Evolutionary conservation across 169 alveolate species (phyloP).

Genomic region (Perkinsus chesapeaki): DNA sequence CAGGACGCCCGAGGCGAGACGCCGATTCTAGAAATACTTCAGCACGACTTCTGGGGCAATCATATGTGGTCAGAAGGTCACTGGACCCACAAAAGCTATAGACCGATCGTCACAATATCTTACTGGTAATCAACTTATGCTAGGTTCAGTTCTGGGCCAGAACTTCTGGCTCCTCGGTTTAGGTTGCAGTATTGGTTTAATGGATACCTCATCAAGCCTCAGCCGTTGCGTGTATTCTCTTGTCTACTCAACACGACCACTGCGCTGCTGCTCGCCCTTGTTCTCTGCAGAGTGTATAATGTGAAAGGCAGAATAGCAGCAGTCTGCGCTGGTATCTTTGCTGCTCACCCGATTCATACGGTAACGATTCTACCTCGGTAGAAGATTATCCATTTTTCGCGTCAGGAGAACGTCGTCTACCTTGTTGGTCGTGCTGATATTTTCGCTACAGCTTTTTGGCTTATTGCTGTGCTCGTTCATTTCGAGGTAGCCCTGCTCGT

Average conservation of each 20-base stretch:
- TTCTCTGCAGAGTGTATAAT: background rate
- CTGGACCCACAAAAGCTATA: constrained; percentile 37
- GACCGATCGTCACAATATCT: constrained; percentile 31
- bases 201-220: constrained; percentile 19
- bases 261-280: background rate
- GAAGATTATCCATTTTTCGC: background rate
- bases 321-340: constrained; percentile 18
- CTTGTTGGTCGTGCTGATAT: constrained; percentile 28
- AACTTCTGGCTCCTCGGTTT: background rate
- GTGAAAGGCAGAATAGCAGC: background rate
- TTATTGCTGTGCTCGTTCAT: constrained; percentile 2
- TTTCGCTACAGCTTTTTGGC: constrained; percentile 22
- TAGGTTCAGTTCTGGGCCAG: too few relatives aligned
- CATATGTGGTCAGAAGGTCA: constrained; percentile 12
- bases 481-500: background rate
- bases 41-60: constrained; percentile 40
- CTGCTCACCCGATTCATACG: constrained; percentile 27
- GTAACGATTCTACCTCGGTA: background rate
- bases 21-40: background rate
- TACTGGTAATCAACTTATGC: background rate
- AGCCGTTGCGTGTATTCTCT: constrained; percentile 5
- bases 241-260: background rate
- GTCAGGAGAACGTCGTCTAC: constrained; percentile 17
- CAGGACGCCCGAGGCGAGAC: background rate
- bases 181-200: background rate